Base-by-base conservation (phyloP, 106 monocot genomes). In the Dioscorea alata region DNA sequence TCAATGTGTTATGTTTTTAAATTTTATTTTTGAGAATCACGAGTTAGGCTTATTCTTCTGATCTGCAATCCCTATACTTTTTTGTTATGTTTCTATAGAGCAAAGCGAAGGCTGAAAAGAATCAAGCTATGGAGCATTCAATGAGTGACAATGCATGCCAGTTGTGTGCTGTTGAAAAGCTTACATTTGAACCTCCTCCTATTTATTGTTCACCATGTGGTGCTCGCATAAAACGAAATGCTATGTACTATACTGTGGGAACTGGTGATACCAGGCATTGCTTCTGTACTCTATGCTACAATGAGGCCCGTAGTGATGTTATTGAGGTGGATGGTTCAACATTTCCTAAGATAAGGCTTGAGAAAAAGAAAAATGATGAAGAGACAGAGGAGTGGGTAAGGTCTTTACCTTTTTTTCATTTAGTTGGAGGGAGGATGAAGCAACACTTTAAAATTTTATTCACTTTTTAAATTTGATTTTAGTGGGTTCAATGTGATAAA, bases 401-500 rank as follows among this genome's bases (percentile, higher is more conserved):
- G 42, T 42, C 42, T 42, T 42, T 42, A 42, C 9, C 42, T 42
- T 42, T 42, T 34, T 42, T 42, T 42, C 42, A 42, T 42, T 42
- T 10, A 6, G 6, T 42, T 42, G 42, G 42, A 42, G 42, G 42
- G 42, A 42, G 42, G 10, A 42, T 8, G 42, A 42, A 42, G 42
- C 42, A 42, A 42, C 5, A 42, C 42, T 42, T 42, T 0, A 42
- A 10, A 42, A 42, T 8, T 42, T 42, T 42, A 42, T 13, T 23
- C 63, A 23, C 24, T 68, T 23, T 63, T 51, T 33, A 42, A 10
- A 63, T 50, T 56, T 59, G 56, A 51, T 70, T 76, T 23, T 75
- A 99, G 97, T 99, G 97, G 97, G 97, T 92, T 70, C 92, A 99
- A 74, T 99, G 97, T 69, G 97, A 99, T 77, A 99, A 99, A 77